A percentile compares a stretch with the other conserved stretches of the same genome.
Evolutionary conservation across 2,329 filamentous ascomycete species (phyloP).

Genomic region (Aplosporella prunicola): DNA sequence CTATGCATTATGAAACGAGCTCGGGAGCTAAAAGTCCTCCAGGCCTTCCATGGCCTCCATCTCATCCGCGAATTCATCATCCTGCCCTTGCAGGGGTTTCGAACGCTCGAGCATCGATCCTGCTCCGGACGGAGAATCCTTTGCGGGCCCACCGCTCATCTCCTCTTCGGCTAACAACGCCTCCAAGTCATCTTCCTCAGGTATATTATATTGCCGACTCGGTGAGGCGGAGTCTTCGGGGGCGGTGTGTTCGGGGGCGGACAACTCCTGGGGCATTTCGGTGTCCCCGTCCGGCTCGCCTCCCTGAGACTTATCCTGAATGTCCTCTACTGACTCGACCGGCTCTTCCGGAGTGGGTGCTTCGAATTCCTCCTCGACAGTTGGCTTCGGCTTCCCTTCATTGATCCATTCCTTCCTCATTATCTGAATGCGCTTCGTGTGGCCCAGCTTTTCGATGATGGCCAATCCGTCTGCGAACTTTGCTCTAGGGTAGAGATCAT

Average conservation of each 20-base stretch:
- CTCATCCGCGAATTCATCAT: slow-evolving; percentile 30
- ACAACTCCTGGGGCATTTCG: no score
- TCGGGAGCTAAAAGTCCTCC: slow-evolving; percentile 23
- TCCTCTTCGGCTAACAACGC: slow-evolving; percentile 43
- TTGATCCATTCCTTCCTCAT: slow-evolving; percentile 78
- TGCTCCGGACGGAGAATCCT: slow-evolving; percentile 1
- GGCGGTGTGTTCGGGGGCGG: no score
- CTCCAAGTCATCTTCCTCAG: slow-evolving; percentile 46
- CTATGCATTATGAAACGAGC: slow-evolving; percentile 10
- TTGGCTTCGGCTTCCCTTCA: slow-evolving; percentile 50
- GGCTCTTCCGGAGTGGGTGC: no score
- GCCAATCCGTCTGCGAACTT: slow-evolving; percentile 81
- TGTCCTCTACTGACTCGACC: no score
- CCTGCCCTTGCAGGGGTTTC: slow-evolving; percentile 12
- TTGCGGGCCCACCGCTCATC: slow-evolving; percentile 8
- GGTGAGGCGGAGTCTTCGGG: no score
- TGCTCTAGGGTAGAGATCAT: slow-evolving; percentile 89
- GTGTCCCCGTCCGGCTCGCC: no score
- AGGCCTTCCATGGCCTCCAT: slow-evolving; percentile 32
- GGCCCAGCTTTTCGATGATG: slow-evolving; percentile 90
- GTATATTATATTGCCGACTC: slow-evolving; percentile 16
- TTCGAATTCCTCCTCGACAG: slow-evolving; percentile 4
- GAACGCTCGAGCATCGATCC: slow-evolving; percentile 5
- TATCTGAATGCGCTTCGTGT: slow-evolving; percentile 66
- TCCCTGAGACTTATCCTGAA: not conserved